Conservation (phyloP, 352 stramenopile species). For the Pythium biforme region DNA sequence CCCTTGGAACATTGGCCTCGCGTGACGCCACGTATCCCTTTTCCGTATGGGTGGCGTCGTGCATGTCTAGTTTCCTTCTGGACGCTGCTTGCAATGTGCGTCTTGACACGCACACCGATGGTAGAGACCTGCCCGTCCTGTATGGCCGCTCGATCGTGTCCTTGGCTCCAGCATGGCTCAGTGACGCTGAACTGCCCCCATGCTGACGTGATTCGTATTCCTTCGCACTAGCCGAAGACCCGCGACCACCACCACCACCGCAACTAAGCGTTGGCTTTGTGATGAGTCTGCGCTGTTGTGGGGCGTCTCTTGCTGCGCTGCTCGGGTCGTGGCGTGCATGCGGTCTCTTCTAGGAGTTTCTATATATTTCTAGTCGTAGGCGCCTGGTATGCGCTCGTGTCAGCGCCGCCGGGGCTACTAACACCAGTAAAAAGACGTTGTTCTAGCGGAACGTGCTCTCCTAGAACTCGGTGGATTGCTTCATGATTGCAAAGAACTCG, state of each 20-base stretch:
- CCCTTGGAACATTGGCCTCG: too few relatives aligned
- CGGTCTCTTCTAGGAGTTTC: not conserved
- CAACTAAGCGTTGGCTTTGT: conserved; percentile 49
- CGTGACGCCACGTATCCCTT: too few relatives aligned
- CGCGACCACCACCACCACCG: conserved; percentile 78
- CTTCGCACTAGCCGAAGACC: conserved; percentile 47
- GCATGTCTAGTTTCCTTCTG: too few relatives aligned
- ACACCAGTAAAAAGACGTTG: not conserved
- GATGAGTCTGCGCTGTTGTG: not conserved
- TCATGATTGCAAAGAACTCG: conserved; percentile 92
- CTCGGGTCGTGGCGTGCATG: not conserved
- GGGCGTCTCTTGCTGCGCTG: not conserved
- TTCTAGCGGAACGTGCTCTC: not conserved
- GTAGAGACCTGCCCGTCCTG: not conserved
- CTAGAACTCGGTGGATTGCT: conserved; percentile 79
- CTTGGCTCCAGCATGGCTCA: conserved; percentile 6
- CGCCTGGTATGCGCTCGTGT: not conserved
- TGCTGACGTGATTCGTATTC: conserved; percentile 37
- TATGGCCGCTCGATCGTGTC: not conserved
- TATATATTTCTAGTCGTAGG: too few relatives aligned
- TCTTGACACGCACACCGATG: conserved; percentile 4
- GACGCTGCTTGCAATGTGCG: conserved; percentile 25
- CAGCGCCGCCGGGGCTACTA: not conserved
- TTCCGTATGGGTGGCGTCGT: too few relatives aligned
- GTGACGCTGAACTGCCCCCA: too few relatives aligned